Evolutionary conservation across 176 grass and related monocot genomes (phyloP).

Genomic region (Paspalum notatum): DNA sequence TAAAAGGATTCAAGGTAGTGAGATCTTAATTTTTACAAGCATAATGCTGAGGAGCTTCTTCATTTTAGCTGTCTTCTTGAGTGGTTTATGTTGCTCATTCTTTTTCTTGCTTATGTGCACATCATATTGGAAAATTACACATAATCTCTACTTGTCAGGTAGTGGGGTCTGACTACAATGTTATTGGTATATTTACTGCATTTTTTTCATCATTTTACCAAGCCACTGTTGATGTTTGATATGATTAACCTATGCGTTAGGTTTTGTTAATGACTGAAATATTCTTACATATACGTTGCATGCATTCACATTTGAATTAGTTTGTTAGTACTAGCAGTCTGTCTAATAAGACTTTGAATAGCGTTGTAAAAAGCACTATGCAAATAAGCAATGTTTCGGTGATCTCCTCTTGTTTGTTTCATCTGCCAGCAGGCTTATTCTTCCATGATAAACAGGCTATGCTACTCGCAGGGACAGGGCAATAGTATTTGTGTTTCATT

Average conservation of each 20-base stretch:
- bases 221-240: background rate
- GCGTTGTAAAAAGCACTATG: background rate
- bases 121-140: background rate
- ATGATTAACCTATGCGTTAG: background rate
- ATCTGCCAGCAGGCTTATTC: background rate
- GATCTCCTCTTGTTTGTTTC: background rate
- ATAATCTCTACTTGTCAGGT: background rate
- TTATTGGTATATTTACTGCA: background rate
- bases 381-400: background rate
- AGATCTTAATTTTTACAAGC: constrained; percentile 13
- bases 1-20: constrained; percentile 99
- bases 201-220: background rate
- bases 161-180: background rate
- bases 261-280: background rate
- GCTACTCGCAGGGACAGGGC: background rate
- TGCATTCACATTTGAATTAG: background rate
- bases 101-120: constrained; percentile 18
- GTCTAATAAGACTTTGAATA: background rate
- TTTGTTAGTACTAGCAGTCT: background rate
- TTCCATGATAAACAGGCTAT: background rate
- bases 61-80: constrained; percentile 31
- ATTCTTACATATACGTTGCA: background rate
- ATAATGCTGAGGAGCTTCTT: constrained; percentile 6
- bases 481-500: constrained; percentile 1
- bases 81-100: constrained; percentile 16